phyloP scores from a whole-genome alignment of 352 stramenopile genomes.

The Pelagophyceae sp. region DNA sequence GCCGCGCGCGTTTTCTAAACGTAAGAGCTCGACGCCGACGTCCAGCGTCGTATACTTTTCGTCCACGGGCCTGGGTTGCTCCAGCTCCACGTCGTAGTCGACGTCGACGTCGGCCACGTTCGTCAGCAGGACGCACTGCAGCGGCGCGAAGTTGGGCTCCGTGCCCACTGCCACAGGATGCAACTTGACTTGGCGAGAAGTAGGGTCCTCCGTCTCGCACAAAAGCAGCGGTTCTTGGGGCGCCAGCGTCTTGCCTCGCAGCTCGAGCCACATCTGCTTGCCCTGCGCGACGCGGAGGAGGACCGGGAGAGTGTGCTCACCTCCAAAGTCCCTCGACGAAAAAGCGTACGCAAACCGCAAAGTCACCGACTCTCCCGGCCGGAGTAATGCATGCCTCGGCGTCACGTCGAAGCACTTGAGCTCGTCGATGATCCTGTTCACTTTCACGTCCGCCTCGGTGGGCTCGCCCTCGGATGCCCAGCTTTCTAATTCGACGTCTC shows the following conservation, averaged over 20 bases:
- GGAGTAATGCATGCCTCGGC: conserved; percentile 32
- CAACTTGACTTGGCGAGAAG: background rate
- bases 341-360: conserved; percentile 39
- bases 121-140: conserved; percentile 28
- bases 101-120: conserved; percentile 21
- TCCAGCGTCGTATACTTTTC: too few relatives aligned
- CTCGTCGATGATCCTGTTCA: conserved; percentile 41
- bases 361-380: conserved; percentile 35
- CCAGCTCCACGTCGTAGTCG: conserved; percentile 25
- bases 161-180: conserved; percentile 25
- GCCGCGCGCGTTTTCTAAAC: conserved; percentile 20
- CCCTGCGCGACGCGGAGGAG: conserved; percentile 73
- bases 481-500: conserved; percentile 78
- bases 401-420: conserved; percentile 43
- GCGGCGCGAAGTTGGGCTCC: conserved; percentile 21
- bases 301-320: conserved; percentile 68
- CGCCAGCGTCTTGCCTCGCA: conserved; percentile 65
- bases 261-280: conserved; percentile 68
- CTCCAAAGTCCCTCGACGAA: conserved; percentile 57
- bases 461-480: conserved; percentile 77
- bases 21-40: conserved; percentile 21
- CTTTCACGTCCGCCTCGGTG: conserved; percentile 46
- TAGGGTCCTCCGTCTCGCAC: conserved; percentile 44
- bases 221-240: conserved; percentile 57
- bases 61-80: background rate